phyloP scores from a whole-genome alignment of 495 filamentous ascomycete genomes.

The Friedmanniomyces simplex region DNA sequence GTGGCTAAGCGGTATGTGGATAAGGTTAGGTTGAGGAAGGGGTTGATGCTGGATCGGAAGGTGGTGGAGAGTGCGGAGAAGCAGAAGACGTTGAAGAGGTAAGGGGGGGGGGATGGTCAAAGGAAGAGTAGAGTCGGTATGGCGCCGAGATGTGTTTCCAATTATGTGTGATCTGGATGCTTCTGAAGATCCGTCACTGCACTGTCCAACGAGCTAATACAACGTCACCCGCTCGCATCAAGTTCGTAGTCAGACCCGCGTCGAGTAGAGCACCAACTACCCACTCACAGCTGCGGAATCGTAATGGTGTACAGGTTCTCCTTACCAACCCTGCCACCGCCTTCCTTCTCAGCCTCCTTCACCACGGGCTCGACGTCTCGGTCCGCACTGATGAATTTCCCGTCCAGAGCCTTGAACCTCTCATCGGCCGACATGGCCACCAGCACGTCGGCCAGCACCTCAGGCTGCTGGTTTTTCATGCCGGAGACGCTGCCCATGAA shows the following conservation, averaged over 20 bases:
- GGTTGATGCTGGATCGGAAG: conserved; percentile 68
- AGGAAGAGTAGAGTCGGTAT: no score
- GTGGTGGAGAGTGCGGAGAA: conserved; percentile 86
- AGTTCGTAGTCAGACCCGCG: no score
- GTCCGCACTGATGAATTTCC: conserved; percentile 2
- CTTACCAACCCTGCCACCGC: conserved; percentile 8
- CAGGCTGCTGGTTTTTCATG: neutral
- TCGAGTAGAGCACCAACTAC: neutral
- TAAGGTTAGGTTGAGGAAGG: conserved; percentile 71
- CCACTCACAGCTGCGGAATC: conserved; percentile 6
- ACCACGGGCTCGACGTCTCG: conserved; percentile 10
- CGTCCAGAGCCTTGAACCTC: conserved; percentile 8
- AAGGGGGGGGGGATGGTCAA: neutral
- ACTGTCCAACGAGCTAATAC: neutral
- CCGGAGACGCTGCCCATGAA: conserved; percentile 1
- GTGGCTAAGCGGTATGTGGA: conserved; percentile 96
- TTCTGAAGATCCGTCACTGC: no score
- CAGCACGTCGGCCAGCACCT: conserved; percentile 6
- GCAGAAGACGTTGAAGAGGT: conserved; percentile 97
- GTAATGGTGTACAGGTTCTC: conserved; percentile 9
- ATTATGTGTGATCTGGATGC: neutral
- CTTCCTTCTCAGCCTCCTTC: conserved; percentile 14
- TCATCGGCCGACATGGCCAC: conserved; percentile 12
- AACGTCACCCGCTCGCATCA: no score
- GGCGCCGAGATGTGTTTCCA: neutral